Evolutionary conservation across 2,329 filamentous ascomycete genomes (phyloP), one percentile per base, ranked within the genome.

Genomic region (Xylaria sp.): DNA sequence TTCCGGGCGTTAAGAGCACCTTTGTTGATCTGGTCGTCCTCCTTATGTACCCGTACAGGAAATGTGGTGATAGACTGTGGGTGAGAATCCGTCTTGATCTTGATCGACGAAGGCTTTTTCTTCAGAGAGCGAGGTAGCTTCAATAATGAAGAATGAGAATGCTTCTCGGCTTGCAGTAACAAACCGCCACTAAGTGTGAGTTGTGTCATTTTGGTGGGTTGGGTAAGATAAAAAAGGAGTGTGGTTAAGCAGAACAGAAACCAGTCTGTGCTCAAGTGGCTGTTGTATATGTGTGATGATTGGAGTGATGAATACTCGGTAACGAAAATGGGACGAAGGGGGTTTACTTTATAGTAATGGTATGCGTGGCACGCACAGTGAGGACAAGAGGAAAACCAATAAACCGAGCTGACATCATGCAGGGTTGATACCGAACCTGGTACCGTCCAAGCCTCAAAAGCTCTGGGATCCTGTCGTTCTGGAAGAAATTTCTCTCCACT

Each of bases 41-140:
- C 70, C 65, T 65, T 72, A 63, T 73, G 70, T 32, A 73, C 65
- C 15, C 66, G 63, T 57, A 73, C 72, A 28, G 70, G 72, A 61
- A 72, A 73, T 9, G 60, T 63, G 12, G 72, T 73, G 61, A 73
- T 66, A 3, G 69, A 70, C 56, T 72, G 61, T 12, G 71, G 59
- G 44, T 73, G 71, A 25, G 66, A 63, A 2, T 64, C 44, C 3
- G 63, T 71, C 62, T 73, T 66, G 71, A 71, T 46, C 20, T 64
- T 67, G 28, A 56, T 46, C 1, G 71, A 72, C 1, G 65, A 69
- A 32, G 71, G 71, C 25, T 73, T 73, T 32, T 52, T 60, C 34
- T 18, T 69, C 3, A 71, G 62, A 58, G 66, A 60, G 20, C 54
- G 51, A 1, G 63, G 51, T 6, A 68, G 41, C 44, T 66, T 71